Evolutionary conservation across 2,329 filamentous ascomycete species (phyloP).

Genomic region (Fusarium anthophilum): DNA sequence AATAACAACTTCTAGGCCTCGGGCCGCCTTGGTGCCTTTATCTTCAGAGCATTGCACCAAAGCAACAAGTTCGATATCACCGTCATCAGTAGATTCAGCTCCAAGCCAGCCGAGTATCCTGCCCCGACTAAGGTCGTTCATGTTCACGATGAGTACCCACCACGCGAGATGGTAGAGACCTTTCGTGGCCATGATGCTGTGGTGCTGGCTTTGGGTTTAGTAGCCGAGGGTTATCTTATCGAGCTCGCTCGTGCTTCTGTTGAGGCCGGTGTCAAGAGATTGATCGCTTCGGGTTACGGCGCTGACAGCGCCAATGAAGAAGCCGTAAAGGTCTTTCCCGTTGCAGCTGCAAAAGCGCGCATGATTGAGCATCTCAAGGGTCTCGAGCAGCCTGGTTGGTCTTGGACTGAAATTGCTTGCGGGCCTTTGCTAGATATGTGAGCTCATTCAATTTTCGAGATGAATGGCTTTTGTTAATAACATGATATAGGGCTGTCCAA

Average conservation of each 20-base stretch:
- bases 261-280: not conserved
- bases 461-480: not conserved
- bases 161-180: not conserved
- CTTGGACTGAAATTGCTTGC: not conserved
- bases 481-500: not conserved
- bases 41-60: not conserved
- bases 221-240: not conserved
- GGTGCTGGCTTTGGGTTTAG: not conserved
- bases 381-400: not conserved
- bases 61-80: not conserved
- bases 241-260: not conserved
- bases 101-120: not conserved
- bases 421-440: not conserved
- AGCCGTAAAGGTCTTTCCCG: not conserved
- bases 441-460: not conserved
- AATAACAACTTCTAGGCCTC: not conserved
- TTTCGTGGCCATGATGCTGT: not conserved
- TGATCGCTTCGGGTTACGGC: not conserved
- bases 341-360: not conserved
- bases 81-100: not conserved
- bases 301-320: not conserved
- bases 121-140: not conserved
- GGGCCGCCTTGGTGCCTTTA: not conserved
- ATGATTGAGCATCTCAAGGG: not conserved
- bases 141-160: not conserved